Conservation (phyloP, 2,329 filamentous ascomycete genomes). For the Phyllosticta citrichinensis region DNA sequence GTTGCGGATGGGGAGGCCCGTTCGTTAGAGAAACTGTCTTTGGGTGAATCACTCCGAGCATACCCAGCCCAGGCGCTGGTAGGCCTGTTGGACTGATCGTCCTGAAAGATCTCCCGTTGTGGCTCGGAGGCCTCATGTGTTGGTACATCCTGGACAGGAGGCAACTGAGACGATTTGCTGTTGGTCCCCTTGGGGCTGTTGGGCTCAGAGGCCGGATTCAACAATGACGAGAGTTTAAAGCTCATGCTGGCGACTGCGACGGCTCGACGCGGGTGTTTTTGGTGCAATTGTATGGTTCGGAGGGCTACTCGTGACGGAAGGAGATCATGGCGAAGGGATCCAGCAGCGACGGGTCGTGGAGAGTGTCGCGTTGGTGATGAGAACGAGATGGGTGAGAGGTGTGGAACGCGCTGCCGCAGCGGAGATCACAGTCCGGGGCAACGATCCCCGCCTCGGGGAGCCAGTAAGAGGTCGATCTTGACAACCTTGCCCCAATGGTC, state of each 20-base stretch:
- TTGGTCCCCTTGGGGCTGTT: constrained; percentile 1
- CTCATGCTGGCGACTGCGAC: constrained; percentile 13
- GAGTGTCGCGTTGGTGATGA: not conserved
- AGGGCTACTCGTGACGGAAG: not conserved
- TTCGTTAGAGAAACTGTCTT: not conserved
- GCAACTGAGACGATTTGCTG: not conserved
- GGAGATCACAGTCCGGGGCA: not conserved
- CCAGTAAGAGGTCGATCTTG: not conserved
- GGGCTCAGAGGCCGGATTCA: constrained; percentile 23
- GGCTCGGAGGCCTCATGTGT: not conserved
- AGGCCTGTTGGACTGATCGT: not conserved
- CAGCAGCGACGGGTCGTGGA: not conserved
- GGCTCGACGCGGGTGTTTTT: not conserved
- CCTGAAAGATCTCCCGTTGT: not conserved
- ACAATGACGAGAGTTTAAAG: constrained; percentile 23
- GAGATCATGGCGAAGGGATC: not conserved
- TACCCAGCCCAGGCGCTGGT: not conserved
- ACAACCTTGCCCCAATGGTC: not conserved
- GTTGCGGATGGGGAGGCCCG: not conserved
- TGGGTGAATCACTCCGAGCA: not conserved
- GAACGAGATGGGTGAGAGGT: not conserved
- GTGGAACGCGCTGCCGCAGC: not conserved
- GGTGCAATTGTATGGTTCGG: not conserved
- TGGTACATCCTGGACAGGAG: not conserved
- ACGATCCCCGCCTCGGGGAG: not conserved